Evolutionary conservation across 2,329 filamentous ascomycete genomes (phyloP).

Genomic region (Colletotrichum tabaci): DNA sequence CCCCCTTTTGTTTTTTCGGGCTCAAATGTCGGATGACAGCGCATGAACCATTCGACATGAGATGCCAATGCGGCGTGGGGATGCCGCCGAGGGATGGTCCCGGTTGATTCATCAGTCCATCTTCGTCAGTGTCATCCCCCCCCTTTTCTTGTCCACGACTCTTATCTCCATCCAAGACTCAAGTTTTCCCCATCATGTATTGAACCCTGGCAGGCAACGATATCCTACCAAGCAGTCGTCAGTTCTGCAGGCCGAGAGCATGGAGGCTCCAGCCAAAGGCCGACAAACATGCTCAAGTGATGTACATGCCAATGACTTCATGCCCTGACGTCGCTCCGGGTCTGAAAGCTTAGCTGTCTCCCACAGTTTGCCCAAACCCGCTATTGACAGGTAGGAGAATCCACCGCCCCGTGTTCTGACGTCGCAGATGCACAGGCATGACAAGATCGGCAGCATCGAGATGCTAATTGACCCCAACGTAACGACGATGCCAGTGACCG

Average conservation of each 20-base stretch:
- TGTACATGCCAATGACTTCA: slow-evolving; percentile 10
- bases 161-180: neutral
- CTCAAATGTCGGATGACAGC: slow-evolving; percentile 21
- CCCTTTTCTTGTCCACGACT: neutral
- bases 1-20: slow-evolving; percentile 4
- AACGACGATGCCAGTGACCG: neutral
- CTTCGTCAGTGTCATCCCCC: neutral
- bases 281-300: neutral
- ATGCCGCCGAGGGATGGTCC: slow-evolving; percentile 12
- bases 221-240: neutral
- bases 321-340: neutral
- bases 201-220: neutral
- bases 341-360: neutral
- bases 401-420: slow-evolving; percentile 8
- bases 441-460: slow-evolving; percentile 3
- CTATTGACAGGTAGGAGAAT: neutral
- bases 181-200: neutral
- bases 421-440: neutral
- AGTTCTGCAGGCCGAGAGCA: neutral
- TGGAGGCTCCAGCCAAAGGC: neutral
- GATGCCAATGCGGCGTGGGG: slow-evolving; percentile 19
- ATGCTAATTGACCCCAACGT: neutral
- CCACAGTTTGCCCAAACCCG: neutral
- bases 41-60: slow-evolving; percentile 28
- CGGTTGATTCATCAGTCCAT: neutral